A percentile compares a stretch with the other conserved stretches of the same genome.
Evolutionary conservation across 2,329 filamentous ascomycete species (phyloP).

Genomic region (Aspergillus novoparasiticus): DNA sequence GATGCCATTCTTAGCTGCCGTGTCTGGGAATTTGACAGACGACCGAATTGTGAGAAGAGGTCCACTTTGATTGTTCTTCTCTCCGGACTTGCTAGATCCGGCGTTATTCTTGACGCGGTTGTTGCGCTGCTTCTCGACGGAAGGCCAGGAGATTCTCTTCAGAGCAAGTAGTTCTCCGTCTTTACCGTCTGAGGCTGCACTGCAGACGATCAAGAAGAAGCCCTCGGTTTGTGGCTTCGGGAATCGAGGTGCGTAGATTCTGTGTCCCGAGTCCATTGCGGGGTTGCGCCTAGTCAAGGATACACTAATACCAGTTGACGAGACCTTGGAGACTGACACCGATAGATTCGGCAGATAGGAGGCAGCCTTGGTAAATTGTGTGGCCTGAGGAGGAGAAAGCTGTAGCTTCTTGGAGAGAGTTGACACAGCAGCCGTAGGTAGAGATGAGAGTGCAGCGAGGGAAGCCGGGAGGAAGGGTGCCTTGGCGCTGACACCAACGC

Average conservation of each 20-base stretch:
- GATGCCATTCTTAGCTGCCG: constrained; percentile 57
- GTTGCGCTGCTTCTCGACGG: constrained; percentile 27
- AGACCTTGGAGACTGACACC: constrained; percentile 63
- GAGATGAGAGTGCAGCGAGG: constrained; percentile 35
- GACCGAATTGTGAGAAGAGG: constrained; percentile 28
- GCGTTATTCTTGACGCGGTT: constrained; percentile 8
- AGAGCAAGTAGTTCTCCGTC: constrained; percentile 80
- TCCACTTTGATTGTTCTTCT: constrained; percentile 19
- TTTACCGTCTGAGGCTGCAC: constrained; percentile 39
- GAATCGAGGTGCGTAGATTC: constrained; percentile 84
- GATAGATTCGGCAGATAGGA: constrained; percentile 69
- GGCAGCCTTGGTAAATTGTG: constrained; percentile 59
- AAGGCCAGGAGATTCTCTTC: constrained; percentile 79
- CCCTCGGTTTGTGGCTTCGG: constrained; percentile 94
- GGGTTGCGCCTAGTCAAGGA: constrained; percentile 68
- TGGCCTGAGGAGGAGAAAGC: constrained; percentile 24
- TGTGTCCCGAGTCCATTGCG: constrained; percentile 64
- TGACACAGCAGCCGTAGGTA: constrained; percentile 27
- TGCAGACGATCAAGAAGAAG: constrained; percentile 79
- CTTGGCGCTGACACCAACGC: constrained; percentile 51
- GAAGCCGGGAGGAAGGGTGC: constrained; percentile 31
- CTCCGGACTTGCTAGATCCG: constrained; percentile 19
- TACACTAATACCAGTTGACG: constrained; percentile 60
- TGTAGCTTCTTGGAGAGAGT: constrained; percentile 32
- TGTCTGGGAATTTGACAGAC: constrained; percentile 34